Evolutionary conservation across 768 basidiomycete species (phyloP).

Genomic region (Mycena filopes): DNA sequence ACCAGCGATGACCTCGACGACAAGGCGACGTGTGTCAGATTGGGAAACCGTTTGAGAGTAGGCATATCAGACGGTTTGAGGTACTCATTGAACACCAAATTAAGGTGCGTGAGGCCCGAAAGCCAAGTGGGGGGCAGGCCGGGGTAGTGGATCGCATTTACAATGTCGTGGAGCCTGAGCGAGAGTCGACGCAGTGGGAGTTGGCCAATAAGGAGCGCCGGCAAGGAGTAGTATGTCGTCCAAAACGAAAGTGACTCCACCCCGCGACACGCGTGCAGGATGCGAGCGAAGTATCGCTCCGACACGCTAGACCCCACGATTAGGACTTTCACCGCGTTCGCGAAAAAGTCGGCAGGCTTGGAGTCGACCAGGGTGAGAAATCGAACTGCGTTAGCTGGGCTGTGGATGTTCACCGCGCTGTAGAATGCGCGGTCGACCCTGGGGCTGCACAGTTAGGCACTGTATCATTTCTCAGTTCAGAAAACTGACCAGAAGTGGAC

Average conservation of each 20-base stretch:
- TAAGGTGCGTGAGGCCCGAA: conserved; percentile 7
- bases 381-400: neutral
- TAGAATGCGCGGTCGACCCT: conserved; percentile 11
- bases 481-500: conserved; percentile 14
- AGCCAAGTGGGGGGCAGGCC: neutral
- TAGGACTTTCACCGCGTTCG: neutral
- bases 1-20: neutral
- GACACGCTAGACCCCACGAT: neutral
- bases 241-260: conserved; percentile 4
- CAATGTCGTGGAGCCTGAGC: neutral
- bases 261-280: conserved; percentile 9
- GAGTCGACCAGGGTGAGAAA: conserved; percentile 1
- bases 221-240: neutral
- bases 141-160: neutral
- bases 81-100: neutral
- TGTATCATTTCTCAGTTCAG: neutral
- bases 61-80: neutral
- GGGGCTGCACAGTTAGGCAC: neutral
- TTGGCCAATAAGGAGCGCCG: neutral
- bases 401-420: neutral
- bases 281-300: neutral
- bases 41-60: neutral
- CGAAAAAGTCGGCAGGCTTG: conserved; percentile 9
- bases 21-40: conserved; percentile 14
- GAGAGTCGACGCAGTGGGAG: conserved; percentile 11